These are phyloP conservation scores for Nymphaea colorata DNA, from an alignment of 164 flowering plant species.

Conservation along the genomic window DNA sequence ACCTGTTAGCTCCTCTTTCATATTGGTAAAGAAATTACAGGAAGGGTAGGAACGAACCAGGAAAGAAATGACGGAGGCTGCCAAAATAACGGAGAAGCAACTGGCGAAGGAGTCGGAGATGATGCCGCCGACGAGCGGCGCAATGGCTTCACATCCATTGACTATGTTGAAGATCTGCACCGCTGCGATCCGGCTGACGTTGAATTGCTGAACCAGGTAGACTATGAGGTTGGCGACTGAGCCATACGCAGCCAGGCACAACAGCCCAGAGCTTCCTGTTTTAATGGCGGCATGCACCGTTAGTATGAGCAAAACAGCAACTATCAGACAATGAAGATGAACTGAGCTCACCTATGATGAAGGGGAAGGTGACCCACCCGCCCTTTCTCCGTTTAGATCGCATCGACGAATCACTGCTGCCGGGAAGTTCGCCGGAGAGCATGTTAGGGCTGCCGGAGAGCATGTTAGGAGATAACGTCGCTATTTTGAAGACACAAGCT, in stretches of 20 bases:
- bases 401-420: too few species aligned
- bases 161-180: constrained; percentile 23
- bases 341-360: neutral
- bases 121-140: constrained; percentile 1
- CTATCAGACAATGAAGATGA: too few species aligned
- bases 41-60: neutral
- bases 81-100: neutral
- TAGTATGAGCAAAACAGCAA: too few species aligned
- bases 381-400: neutral
- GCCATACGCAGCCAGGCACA: constrained; percentile 15
- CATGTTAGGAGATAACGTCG: too few species aligned
- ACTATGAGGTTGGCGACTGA: constrained; percentile 30
- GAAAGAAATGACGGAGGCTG: neutral
- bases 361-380: constrained; percentile 10
- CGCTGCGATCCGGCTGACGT: constrained; percentile 36
- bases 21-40: too few species aligned
- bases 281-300: too few species aligned
- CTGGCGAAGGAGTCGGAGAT: constrained; percentile 1
- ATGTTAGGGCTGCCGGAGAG: too few species aligned
- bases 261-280: too few species aligned
- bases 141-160: neutral
- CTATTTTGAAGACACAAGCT: too few species aligned
- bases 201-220: constrained; percentile 30
- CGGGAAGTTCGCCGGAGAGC: too few species aligned
- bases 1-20: too few species aligned